Base-by-base conservation (phyloP, 176 grass and related monocot species). In the Bolboschoenus planiculmis region DNA sequence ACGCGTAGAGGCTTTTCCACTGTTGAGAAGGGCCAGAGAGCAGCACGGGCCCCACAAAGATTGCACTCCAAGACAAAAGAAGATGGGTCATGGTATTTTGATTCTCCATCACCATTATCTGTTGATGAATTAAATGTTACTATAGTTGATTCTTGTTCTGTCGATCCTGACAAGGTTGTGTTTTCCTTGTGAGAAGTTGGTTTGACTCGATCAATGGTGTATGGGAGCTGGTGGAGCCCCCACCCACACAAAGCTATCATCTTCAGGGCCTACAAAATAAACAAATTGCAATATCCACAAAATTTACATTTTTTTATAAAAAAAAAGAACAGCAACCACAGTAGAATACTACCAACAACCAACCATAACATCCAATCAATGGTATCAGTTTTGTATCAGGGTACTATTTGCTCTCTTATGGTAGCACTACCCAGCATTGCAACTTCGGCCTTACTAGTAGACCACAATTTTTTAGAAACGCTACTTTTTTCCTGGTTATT, bases 11-110 rank as follows among this genome's bases (percentile, higher is more conserved):
- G 96, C 20, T 84, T 86, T 56, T 91, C 84, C 9, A 93, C 76
- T 80, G 89, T 87, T 42, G 66, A 81, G 82, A 99, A 91, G 36
- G 87, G 84, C 96, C 96, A 99, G 80, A 99, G 87, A 29, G 96
- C 89, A 83, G 90, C 93, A 87, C 93, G 89, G 56, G 96, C 89
- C 85, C 96, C 93, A 90, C 96, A 99, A 88, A 99, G 92, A 24
- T 82, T 88, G 81, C 96, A 99, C 50, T 99, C 92, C 76, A 99
- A 91, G 62, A 95, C 87, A 84, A 90, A 91, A 39, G 96, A 99
- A 43, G 87, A 81, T 76, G 93, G 92, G 78, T 95, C 90, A 81
- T 85, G 92, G 79, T 89, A 76, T 57, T 27, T 75, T 59, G 63
- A 29, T 81, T 81, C 62, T 84, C 54, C 65, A 86, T 57, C 81